Conservation (phyloP, 108 stramenopile species). For the Stephanodiscus minutulus region DNA sequence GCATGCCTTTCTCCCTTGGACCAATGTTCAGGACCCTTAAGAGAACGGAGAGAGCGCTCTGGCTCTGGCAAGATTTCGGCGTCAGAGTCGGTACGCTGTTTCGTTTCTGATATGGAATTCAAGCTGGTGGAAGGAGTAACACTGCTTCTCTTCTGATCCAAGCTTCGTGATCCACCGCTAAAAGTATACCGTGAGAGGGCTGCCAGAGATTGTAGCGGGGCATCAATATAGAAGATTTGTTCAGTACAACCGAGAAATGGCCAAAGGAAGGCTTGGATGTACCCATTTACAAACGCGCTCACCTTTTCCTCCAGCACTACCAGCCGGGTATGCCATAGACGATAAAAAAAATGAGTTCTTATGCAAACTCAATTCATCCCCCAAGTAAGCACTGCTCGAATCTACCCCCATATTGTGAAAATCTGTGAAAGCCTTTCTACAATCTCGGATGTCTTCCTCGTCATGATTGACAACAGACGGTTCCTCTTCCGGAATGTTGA, state of each 20-base stretch:
- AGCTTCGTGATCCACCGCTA: conserved; percentile 29
- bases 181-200: conserved; percentile 9
- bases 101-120: conserved; percentile 9
- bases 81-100: conserved; percentile 16
- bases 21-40: conserved; percentile 75
- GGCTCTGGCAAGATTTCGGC: conserved; percentile 30
- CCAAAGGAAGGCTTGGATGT: background rate
- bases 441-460: conserved; percentile 43
- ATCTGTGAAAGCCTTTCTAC: conserved; percentile 76
- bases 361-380: conserved; percentile 66
- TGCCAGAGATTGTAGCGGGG: background rate
- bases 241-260: background rate
- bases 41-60: conserved; percentile 58
- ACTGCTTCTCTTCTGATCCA: conserved; percentile 30
- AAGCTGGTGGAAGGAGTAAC: conserved; percentile 37
- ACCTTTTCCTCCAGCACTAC: conserved; percentile 36
- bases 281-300: conserved; percentile 4
- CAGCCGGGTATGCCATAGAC: conserved; percentile 39
- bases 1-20: conserved; percentile 63
- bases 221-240: background rate
- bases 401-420: conserved; percentile 82
- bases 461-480: conserved; percentile 24
- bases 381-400: conserved; percentile 72
- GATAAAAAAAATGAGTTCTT: conserved; percentile 38
- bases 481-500: conserved; percentile 36